Base-by-base conservation (phyloP, 306 rosid genomes). In the Luffa aegyptiaca region DNA sequence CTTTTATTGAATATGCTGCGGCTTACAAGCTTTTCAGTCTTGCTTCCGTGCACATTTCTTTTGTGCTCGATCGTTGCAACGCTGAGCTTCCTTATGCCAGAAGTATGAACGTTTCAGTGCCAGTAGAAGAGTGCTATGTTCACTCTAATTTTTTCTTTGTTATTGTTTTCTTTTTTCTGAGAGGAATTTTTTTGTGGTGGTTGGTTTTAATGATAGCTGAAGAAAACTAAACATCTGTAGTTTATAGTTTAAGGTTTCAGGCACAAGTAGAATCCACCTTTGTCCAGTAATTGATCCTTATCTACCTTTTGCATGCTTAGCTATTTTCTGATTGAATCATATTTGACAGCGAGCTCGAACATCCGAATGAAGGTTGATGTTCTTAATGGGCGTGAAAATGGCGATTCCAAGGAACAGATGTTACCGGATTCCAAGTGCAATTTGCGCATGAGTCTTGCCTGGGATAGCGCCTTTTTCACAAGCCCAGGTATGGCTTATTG, bases 401-500 rank as follows among this genome's bases (percentile, higher is more conserved):
- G 49, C 31, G 68, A 72, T 80, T 17, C 81, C 16, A 48, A 81
- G 66, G 57, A 81, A 66, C 66, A 49, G 71, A 44, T 58, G 44
- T 64, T 80, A 51, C 36, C 70, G n/a, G 72, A 86, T 56, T 51
- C 84, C 31, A 82, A 75, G 76, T 85, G 44, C 78, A 85, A 87
- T 80, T 26, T 81, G 42, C 88, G 97, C 21, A 86, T 75, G 73
- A 92, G 93, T 80, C 89, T 92, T 80, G 93, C 97, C 77, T 92
- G 97, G 93, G 97, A 92, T 83, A 82, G 79, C 80, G 92, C 97
- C 56, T 92, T 91, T 79, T 85, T 89, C 82, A 85, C 92, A 6
- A 84, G 86, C 82, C 85, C 90, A 61, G 93, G 93, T 91, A 79
- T 12, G 49, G 11, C 62, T 33, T 16, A 77, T 26, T 26, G 39